A percentile compares a stretch with the other conserved stretches of the same genome.
phyloP scores from a whole-genome alignment of 768 basidiomycete species.

The Podaxis pistillaris region DNA sequence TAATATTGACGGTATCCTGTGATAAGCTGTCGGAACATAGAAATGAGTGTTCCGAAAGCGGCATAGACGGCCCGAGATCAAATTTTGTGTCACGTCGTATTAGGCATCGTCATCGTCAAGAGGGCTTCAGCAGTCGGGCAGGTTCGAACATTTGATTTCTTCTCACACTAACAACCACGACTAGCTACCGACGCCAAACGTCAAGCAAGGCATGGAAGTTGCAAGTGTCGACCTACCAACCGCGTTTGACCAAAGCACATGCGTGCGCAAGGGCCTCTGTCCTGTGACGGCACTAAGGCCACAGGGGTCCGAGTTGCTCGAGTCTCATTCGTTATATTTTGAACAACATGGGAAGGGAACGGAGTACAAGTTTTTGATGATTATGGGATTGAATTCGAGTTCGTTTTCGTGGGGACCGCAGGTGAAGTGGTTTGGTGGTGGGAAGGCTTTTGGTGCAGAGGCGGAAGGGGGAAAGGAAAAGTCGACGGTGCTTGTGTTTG shows the following conservation, averaged over 20 bases:
- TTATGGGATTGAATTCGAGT: conserved; percentile 75
- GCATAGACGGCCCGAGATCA: too few species aligned
- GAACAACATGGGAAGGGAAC: conserved; percentile 67
- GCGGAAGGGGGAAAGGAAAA: conserved; percentile 27
- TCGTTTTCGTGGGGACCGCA: conserved; percentile 65
- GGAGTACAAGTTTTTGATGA: conserved; percentile 61
- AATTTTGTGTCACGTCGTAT: neutral
- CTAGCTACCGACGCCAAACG: neutral
- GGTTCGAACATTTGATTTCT: neutral
- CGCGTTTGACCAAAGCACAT: conserved; percentile 59
- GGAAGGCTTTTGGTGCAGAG: conserved; percentile 20
- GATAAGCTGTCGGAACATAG: too few species aligned
- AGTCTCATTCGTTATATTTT: conserved; percentile 76
- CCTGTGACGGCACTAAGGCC: conserved; percentile 56
- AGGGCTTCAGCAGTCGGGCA: neutral
- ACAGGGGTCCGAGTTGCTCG: conserved; percentile 43
- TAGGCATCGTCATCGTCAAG: neutral
- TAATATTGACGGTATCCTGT: too few species aligned
- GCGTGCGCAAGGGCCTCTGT: conserved; percentile 71
- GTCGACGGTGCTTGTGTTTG: conserved; percentile 71
- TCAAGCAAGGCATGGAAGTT: neutral
- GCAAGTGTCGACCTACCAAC: conserved; percentile 30
- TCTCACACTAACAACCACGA: neutral
- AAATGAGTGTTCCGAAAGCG: too few species aligned
- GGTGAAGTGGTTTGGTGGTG: conserved; percentile 56